A percentile compares a stretch with the other conserved stretches of the same genome.
These are phyloP conservation scores for Rhododendron kiyosumense DNA, from an alignment of 148 eudicot genomes.

Conservation along the genomic window DNA sequence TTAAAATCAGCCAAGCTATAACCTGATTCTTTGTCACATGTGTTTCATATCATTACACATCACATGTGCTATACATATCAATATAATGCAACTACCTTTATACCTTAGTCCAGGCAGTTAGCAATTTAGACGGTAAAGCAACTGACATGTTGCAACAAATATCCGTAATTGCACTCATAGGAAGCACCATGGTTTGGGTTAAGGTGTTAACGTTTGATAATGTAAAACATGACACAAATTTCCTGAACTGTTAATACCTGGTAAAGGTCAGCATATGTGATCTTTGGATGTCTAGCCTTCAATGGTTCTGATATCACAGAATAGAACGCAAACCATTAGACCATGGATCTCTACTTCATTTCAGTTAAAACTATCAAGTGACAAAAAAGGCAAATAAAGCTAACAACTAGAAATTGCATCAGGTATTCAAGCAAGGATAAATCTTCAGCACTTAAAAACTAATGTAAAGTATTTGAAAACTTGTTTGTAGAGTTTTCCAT, in stretches of 20 bases:
- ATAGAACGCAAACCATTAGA: neutral
- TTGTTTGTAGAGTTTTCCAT: neutral
- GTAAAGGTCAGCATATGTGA: slow-evolving; percentile 86
- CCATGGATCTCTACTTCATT: neutral
- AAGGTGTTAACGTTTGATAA: neutral
- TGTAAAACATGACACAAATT: neutral
- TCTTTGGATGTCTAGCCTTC: slow-evolving; percentile 64
- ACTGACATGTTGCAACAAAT: neutral
- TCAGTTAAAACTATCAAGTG: neutral
- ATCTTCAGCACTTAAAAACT: neutral
- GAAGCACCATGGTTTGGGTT: neutral
- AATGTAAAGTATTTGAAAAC: neutral
- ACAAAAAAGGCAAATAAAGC: neutral
- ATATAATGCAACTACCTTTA: neutral
- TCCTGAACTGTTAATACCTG: slow-evolving; percentile 41
- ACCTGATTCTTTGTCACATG: too few species aligned
- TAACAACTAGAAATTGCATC: neutral
- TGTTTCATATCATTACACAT: neutral
- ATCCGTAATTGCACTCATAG: neutral
- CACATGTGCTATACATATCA: neutral
- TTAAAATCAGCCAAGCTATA: neutral
- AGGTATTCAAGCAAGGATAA: neutral
- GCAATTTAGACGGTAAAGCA: neutral
- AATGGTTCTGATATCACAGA: slow-evolving; percentile 58
- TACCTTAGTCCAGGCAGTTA: neutral